Evolutionary conservation across 2,329 filamentous ascomycete genomes (phyloP).

Genomic region (Pseudocercospora eumusae): DNA sequence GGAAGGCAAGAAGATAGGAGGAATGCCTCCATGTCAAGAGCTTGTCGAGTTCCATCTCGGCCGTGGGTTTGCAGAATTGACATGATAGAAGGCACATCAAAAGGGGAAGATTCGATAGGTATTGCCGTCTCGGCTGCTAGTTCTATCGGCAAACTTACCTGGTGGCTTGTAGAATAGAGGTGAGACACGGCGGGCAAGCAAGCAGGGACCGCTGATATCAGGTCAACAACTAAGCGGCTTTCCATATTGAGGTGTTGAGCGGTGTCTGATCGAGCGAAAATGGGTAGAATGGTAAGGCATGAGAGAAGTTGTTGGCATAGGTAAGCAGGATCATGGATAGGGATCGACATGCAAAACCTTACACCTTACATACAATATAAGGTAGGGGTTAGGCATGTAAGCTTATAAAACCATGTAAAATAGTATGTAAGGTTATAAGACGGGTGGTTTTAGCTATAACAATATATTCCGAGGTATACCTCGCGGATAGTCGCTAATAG

Average conservation of each 20-base stretch:
- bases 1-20: background rate
- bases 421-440: too few species aligned
- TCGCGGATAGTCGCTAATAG: too few species aligned
- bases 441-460: too few species aligned
- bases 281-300: too few species aligned
- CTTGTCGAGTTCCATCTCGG: background rate
- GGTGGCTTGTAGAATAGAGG: background rate
- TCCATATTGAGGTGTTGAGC: background rate
- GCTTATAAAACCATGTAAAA: too few species aligned
- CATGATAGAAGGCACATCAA: background rate
- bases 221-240: background rate
- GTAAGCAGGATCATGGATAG: too few species aligned
- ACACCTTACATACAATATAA: too few species aligned
- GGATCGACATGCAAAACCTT: too few species aligned
- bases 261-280: background rate
- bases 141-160: background rate
- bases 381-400: too few species aligned
- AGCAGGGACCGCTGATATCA: background rate
- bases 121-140: background rate
- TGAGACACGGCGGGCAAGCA: background rate
- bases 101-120: background rate
- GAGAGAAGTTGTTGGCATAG: too few species aligned
- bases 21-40: background rate
- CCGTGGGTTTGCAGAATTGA: background rate
- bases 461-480: too few species aligned